These are phyloP conservation scores for Quercus ilex DNA, from an alignment of 306 rosid species.

Conservation along the genomic window DNA sequence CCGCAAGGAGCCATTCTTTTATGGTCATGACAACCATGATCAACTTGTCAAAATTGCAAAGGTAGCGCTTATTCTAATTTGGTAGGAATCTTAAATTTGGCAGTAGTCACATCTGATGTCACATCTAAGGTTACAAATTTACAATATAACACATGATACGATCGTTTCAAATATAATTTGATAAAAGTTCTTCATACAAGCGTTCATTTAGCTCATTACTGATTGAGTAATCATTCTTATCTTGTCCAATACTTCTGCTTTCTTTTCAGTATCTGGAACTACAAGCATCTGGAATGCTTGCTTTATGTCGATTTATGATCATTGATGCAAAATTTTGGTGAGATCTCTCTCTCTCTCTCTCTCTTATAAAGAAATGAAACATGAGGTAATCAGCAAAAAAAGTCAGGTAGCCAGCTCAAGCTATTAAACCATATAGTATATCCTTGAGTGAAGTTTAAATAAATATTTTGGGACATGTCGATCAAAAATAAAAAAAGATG, in stretches of 20 bases:
- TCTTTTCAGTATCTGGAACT: slow-evolving; percentile 78
- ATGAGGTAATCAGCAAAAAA: background rate
- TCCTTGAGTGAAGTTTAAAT: too few relatives aligned
- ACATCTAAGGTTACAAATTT: background rate
- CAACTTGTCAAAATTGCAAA: too few relatives aligned
- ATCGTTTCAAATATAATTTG: background rate
- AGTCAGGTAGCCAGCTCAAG: too few relatives aligned
- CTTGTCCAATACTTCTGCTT: slow-evolving; percentile 11
- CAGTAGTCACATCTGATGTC: background rate
- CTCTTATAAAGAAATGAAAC: background rate
- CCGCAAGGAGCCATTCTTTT: too few relatives aligned
- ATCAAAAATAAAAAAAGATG: too few relatives aligned
- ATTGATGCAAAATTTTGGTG: slow-evolving; percentile 93
- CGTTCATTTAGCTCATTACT: background rate
- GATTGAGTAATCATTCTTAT: background rate
- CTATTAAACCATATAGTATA: too few relatives aligned
- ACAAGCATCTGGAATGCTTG: slow-evolving; percentile 96
- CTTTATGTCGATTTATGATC: slow-evolving; percentile 89
- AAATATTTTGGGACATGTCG: too few relatives aligned
- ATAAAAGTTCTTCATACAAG: background rate
- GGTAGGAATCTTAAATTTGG: too few relatives aligned
- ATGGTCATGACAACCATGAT: too few relatives aligned
- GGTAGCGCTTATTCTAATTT: too few relatives aligned
- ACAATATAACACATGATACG: background rate
- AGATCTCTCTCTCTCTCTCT: slow-evolving; percentile 26